Base-by-base conservation (phyloP, 2,329 filamentous ascomycete species). In the Lasiodiplodia sp. region DNA sequence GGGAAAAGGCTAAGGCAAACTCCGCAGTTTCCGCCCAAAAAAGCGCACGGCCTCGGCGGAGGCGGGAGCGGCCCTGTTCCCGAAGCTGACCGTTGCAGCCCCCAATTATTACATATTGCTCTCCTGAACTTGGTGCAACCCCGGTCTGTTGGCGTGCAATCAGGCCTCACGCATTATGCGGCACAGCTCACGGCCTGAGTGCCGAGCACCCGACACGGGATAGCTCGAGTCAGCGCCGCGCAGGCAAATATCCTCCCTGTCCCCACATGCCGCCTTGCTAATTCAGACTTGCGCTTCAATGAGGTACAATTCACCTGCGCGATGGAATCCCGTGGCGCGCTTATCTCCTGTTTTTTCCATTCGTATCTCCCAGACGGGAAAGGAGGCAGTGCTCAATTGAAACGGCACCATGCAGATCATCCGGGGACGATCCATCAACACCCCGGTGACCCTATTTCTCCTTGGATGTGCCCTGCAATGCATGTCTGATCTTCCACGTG, bases 111-210 rank as follows among this genome's bases (percentile, higher is more conserved):
- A 2, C 28, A 44, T 44, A 44, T 18, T 18, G 25, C 31, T 16
- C 38, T 21, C 21, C 23, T 23, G 37, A 47, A 23, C 44, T 2
- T 18, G 44, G 16, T 18, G 16, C 1, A 11, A 21, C 23, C 57
- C 37, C 23, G 57, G 57, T 12, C 58, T 40, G 40, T 10, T 51
- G 40, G 40, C 58, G 58, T 63, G 58, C 58, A 63, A 63, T 51
- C 11, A 28, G 31, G 14, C 16, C 14, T n/a, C 57, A 0, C 57
- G n/a, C n/a, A 58, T 58, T 49, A 62, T 62, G 40, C 16, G 40
- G 5, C 40, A 23, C 18, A 14, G 58, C 58, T 51, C 4, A 4
- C 11, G 40, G 58, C 40, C 58, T n/a, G 23, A 34, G 58, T 49
- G 38, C 25, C 58, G 40, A 18, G 2, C 8, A 38, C 8, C 34